phyloP scores from a whole-genome alignment of 148 eudicot genomes.

The Silene uniflora region DNA sequence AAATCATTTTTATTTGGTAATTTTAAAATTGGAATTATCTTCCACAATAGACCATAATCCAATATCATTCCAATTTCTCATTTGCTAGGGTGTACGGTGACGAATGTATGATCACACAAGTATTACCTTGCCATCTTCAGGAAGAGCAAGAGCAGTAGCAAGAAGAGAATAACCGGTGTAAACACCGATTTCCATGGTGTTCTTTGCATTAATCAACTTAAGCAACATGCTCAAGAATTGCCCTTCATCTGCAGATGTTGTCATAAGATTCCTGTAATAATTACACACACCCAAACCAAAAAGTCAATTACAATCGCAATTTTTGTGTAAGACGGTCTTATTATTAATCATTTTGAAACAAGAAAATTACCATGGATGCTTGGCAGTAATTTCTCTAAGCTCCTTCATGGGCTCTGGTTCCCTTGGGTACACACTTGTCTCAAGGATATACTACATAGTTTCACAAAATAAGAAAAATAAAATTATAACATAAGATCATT shows the following conservation, averaged over 20 bases:
- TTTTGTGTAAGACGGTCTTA: not conserved
- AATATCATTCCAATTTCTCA: too few species aligned
- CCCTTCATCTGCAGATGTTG: conserved; percentile 91
- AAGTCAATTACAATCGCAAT: not conserved
- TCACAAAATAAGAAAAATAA: too few species aligned
- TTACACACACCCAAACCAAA: not conserved
- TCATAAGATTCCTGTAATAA: conserved; percentile 63
- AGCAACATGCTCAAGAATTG: conserved; percentile 75
- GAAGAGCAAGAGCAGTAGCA: conserved; percentile 94
- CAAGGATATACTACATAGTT: conserved; percentile 64
- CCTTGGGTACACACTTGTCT: conserved; percentile 84
- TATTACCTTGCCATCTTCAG: conserved; percentile 78
- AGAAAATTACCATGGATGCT: conserved; percentile 73
- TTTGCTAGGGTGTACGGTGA: too few species aligned
- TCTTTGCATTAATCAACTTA: conserved; percentile 76
- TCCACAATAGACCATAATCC: too few species aligned
- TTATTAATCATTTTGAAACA: not conserved
- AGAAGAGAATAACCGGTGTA: conserved; percentile 90
- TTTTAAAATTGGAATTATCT: too few species aligned
- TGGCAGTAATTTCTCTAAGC: conserved; percentile 80
- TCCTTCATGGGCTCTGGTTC: conserved; percentile 90
- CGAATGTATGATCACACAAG: not conserved
- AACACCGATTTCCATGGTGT: conserved; percentile 88
- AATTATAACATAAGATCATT: too few species aligned
- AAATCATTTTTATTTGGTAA: not conserved